phyloP scores from a whole-genome alignment of 2,329 filamentous ascomycete genomes.

The Colletotrichum sp. region DNA sequence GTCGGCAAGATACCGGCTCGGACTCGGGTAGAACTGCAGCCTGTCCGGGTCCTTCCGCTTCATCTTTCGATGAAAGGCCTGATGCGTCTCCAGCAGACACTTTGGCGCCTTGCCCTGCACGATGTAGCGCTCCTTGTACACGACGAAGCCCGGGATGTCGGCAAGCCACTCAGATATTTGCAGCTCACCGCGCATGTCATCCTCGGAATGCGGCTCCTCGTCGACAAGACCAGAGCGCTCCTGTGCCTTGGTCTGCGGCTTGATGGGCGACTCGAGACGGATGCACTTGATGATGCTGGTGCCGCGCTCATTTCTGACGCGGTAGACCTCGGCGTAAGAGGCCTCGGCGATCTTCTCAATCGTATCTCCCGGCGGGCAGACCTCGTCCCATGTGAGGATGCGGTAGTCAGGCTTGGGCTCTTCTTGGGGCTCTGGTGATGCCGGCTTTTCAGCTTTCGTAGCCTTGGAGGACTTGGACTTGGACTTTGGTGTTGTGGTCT shows the following conservation, averaged over 20 bases:
- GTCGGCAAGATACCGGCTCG: constrained; percentile 61
- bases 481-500: not conserved
- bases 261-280: constrained; percentile 63
- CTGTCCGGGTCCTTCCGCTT: constrained; percentile 61
- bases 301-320: constrained; percentile 62
- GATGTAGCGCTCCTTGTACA: constrained; percentile 69
- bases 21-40: constrained; percentile 67
- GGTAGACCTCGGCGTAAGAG: constrained; percentile 71
- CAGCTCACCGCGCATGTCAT: constrained; percentile 63
- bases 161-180: constrained; percentile 68
- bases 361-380: constrained; percentile 56
- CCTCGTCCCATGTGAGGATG: constrained; percentile 60
- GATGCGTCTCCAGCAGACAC: constrained; percentile 64
- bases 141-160: constrained; percentile 68
- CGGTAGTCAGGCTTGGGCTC: constrained; percentile 36
- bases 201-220: constrained; percentile 61
- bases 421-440: not conserved
- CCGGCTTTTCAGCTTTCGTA: not conserved
- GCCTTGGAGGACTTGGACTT: not conserved
- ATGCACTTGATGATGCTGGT: constrained; percentile 72
- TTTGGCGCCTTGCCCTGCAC: constrained; percentile 61
- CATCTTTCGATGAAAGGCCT: constrained; percentile 57
- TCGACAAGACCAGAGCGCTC: constrained; percentile 59
- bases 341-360: constrained; percentile 71
- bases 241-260: constrained; percentile 62